Percentiles rank a stretch among this genome's conserved stretches.
phyloP scores from a whole-genome alignment of 208 protist species.

The Borovskyia barvae region DNA sequence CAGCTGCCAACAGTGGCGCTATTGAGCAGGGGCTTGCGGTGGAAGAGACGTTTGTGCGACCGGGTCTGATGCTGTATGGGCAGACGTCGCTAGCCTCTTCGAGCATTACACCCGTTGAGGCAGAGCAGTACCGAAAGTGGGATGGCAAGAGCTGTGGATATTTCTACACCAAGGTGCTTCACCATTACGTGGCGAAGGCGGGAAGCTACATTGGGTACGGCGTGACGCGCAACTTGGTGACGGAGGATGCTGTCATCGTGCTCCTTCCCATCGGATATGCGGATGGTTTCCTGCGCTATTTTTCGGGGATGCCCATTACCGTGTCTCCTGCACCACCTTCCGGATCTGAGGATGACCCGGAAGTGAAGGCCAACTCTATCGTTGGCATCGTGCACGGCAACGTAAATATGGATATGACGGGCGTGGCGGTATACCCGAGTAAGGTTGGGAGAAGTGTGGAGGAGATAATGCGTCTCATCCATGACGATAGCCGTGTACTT shows the following conservation, averaged over 20 bases:
- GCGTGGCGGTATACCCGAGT: slow-evolving; percentile 32
- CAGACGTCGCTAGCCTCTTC: slow-evolving; percentile 30
- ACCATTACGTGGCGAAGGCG: slow-evolving; percentile 36
- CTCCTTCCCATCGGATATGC: slow-evolving; percentile 53
- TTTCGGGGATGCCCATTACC: slow-evolving; percentile 33
- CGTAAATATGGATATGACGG: slow-evolving; percentile 55
- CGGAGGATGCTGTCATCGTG: slow-evolving; percentile 37
- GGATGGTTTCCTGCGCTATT: slow-evolving; percentile 53
- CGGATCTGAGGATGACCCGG: slow-evolving; percentile 14
- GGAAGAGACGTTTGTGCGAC: slow-evolving; percentile 46
- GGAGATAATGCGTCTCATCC: slow-evolving; percentile 29
- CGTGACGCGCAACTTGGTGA: slow-evolving; percentile 30
- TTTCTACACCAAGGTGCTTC: slow-evolving; percentile 49
- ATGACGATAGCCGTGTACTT: slow-evolving; percentile 29
- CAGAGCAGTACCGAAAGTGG: slow-evolving; percentile 30
- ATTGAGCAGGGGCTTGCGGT: slow-evolving; percentile 44
- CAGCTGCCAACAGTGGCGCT: slow-evolving; percentile 43
- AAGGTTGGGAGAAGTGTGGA: slow-evolving; percentile 27
- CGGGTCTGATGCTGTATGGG: slow-evolving; percentile 55
- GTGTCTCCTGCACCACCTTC: slow-evolving; percentile 28
- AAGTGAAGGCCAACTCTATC: slow-evolving; percentile 10
- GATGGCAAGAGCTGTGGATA: slow-evolving; percentile 35
- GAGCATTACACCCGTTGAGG: slow-evolving; percentile 23
- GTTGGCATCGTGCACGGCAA: slow-evolving; percentile 41
- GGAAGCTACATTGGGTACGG: slow-evolving; percentile 54